phyloP scores from a whole-genome alignment of 2,329 filamentous ascomycete genomes.

The Hymenoscyphus scutula region DNA sequence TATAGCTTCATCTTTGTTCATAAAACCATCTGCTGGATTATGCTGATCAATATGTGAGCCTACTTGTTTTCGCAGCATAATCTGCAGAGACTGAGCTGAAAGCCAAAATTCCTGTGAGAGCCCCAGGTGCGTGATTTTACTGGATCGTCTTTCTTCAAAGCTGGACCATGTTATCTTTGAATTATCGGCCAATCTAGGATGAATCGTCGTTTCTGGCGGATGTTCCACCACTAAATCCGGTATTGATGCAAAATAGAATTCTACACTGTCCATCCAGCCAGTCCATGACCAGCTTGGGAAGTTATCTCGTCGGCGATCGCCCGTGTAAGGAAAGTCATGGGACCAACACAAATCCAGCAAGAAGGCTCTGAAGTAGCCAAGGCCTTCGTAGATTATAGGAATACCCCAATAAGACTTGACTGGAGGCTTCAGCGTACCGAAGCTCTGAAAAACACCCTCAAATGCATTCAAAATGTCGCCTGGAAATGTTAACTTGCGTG shows the following conservation, averaged over 20 bases:
- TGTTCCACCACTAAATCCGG: too few species aligned
- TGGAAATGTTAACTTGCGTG: background rate
- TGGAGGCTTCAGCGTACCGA: background rate
- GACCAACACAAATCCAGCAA: background rate
- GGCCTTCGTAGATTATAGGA: background rate
- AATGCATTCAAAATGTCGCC: background rate
- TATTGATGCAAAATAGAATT: background rate
- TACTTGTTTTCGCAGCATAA: too few species aligned
- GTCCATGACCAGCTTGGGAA: background rate
- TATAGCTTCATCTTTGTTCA: background rate
- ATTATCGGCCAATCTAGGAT: too few species aligned
- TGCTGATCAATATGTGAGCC: too few species aligned
- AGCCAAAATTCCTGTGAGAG: too few species aligned
- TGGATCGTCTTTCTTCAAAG: too few species aligned
- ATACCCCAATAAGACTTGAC: background rate
- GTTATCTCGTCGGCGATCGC: background rate
- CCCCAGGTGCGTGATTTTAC: too few species aligned
- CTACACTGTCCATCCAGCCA: background rate
- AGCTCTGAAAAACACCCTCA: background rate
- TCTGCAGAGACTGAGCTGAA: too few species aligned
- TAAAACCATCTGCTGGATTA: too few species aligned
- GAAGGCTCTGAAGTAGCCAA: background rate
- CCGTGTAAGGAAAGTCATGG: too few species aligned
- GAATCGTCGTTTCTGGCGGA: too few species aligned
- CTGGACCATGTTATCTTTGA: too few species aligned